Conservation (phyloP, 805 yeast genomes). For the Yarrowia sp. region DNA sequence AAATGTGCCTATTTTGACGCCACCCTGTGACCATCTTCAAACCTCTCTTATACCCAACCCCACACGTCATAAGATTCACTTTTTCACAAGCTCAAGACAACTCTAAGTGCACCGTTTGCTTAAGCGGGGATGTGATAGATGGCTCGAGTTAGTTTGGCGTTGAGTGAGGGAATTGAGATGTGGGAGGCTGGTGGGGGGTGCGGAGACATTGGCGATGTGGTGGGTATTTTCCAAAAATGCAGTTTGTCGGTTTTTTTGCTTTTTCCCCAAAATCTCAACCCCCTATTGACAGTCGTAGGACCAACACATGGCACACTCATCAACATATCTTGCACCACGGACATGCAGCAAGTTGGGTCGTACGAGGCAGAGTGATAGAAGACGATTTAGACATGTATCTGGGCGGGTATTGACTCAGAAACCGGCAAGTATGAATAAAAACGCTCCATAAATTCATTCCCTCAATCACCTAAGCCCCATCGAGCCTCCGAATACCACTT, state of each 20-base stretch:
- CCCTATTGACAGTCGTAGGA: neutral
- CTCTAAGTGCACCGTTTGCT: constrained; percentile 25
- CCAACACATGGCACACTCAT: constrained; percentile 9
- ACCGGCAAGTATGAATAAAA: too few species aligned
- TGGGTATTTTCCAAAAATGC: neutral
- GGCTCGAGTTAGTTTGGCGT: constrained; percentile 33
- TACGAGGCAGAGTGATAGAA: neutral
- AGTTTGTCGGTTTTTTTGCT: neutral
- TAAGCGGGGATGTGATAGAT: constrained; percentile 23
- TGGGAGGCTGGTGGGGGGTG: too few species aligned
- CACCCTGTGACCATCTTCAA: too few species aligned
- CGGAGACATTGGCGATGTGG: too few species aligned
- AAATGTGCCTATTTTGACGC: too few species aligned
- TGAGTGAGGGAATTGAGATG: constrained; percentile 1
- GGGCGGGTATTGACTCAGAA: too few species aligned
- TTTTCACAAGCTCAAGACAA: constrained; percentile 28
- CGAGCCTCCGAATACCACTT: too few species aligned
- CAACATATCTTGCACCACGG: constrained; percentile 1
- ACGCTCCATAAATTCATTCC: too few species aligned
- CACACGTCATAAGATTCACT: constrained; percentile 29
- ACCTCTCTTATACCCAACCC: neutral
- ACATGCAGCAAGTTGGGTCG: constrained; percentile 29
- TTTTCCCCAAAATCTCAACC: neutral
- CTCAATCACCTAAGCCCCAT: too few species aligned
- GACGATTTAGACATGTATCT: neutral